Base-by-base conservation (phyloP, 2,329 filamentous ascomycete genomes). In the Nigrograna mackinnonii region DNA sequence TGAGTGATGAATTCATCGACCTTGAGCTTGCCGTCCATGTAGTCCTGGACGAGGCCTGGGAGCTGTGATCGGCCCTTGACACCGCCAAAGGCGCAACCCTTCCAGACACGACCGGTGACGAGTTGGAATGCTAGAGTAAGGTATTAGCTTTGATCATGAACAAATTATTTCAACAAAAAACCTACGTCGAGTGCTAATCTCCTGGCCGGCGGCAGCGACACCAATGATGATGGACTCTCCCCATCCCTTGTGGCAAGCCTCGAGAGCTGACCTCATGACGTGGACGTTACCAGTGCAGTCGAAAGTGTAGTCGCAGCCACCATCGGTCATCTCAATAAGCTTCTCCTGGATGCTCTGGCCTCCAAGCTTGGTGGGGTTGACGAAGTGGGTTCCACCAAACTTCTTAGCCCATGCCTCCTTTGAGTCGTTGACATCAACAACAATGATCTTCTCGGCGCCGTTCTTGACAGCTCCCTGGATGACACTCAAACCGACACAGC, bases 1-100 rank as follows among this genome's bases (percentile, higher is more conserved):
- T 99, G 94, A 22, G 94, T 99, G 76, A 99, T 97, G 78, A 97
- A 97, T 77, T 99, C 94, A 68, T 97, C 92, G 34, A 97, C 94
- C 85, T 96, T 97, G 67, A 99, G 85, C 66, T 87, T 82, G 59
- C 91, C 91, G 39, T 81, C 80, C 70, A 95, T 79, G 76, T 99
- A 99, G 73, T 97, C 92, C 55, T 84, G 76, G 18, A 99, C 91
- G 30, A 99, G 84, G 45, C 80, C 85, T 35, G 88, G 87, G 54
- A 99, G 83, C 76, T 99, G 94, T 22, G 88, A 86, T 65, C 94
- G 91, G 58, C 94, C 94, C 80, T 97, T 99, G 80, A 99, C 91
- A 60, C 94, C 94, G 57, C 94, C 94, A 64, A 99, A 99, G 14
- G 94, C 94, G 68, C 92, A 97, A 41, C 94, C 94, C 77, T 89